Conservation (phyloP, 192 early-diverging fungal species). For the Gonapodya sp. region DNA sequence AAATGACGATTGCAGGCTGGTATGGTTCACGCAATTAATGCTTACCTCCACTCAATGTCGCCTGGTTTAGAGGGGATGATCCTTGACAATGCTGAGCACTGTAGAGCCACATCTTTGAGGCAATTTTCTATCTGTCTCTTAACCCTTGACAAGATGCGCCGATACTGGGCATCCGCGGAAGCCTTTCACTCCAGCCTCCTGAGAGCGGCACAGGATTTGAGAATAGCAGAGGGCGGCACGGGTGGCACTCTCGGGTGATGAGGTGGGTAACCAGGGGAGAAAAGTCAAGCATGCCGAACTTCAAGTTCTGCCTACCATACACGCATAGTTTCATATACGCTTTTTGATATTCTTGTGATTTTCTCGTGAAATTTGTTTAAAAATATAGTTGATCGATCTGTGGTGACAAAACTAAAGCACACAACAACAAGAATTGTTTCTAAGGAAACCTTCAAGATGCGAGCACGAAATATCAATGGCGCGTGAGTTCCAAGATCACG, state of each 20-base stretch:
- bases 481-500: no score
- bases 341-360: no score
- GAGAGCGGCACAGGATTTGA: not conserved
- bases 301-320: no score
- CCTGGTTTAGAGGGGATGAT: not conserved
- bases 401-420: no score
- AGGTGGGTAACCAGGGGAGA: no score
- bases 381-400: no score
- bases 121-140: not conserved
- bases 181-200: not conserved
- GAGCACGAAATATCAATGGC: no score
- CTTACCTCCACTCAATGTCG: not conserved
- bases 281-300: no score
- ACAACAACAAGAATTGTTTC: no score
- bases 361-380: no score
- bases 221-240: not conserved
- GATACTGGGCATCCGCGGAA: not conserved
- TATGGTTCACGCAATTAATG: not conserved
- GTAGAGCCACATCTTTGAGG: not conserved
- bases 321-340: no score
- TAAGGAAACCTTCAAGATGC: no score
- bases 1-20: not conserved
- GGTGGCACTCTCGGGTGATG: not conserved
- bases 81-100: not conserved
- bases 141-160: not conserved